phyloP scores from a whole-genome alignment of 805 yeast species.

The Zygoascus ofunaensis region DNA sequence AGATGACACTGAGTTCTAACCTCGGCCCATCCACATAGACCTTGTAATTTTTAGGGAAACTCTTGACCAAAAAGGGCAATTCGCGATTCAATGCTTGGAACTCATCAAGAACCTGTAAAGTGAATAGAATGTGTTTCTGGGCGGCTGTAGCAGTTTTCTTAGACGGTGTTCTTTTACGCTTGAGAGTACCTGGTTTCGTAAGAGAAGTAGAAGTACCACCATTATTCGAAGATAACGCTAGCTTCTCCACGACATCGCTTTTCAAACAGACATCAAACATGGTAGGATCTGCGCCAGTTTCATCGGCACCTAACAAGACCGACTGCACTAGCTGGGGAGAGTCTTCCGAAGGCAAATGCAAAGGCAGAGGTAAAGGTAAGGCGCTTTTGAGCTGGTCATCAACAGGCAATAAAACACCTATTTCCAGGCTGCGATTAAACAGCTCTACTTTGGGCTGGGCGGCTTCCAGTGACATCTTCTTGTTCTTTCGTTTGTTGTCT shows the following conservation, averaged over 20 bases:
- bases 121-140: neutral
- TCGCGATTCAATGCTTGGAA: neutral
- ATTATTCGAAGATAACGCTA: too few relatives aligned
- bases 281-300: slow-evolving; percentile 1
- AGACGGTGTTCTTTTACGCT: neutral
- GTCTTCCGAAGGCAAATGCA: neutral
- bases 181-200: neutral
- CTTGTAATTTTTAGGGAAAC: neutral
- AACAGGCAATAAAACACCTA: slow-evolving; percentile 4
- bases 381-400: neutral
- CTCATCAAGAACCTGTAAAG: slow-evolving; percentile 1
- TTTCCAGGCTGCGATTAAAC: slow-evolving; percentile 1
- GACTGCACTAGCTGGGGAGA: neutral
- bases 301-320: neutral
- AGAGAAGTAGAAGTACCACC: neutral
- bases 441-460: neutral
- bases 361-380: neutral
- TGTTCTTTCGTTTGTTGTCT: neutral
- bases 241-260: neutral
- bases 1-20: slow-evolving; percentile 1
- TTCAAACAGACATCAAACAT: neutral
- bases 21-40: neutral
- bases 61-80: neutral
- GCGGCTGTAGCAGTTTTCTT: neutral
- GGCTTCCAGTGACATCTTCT: neutral